These are phyloP conservation scores for Syncephalastrum monosporum DNA, from an alignment of 371 early-diverging fungal species.

Conservation along the genomic window DNA sequence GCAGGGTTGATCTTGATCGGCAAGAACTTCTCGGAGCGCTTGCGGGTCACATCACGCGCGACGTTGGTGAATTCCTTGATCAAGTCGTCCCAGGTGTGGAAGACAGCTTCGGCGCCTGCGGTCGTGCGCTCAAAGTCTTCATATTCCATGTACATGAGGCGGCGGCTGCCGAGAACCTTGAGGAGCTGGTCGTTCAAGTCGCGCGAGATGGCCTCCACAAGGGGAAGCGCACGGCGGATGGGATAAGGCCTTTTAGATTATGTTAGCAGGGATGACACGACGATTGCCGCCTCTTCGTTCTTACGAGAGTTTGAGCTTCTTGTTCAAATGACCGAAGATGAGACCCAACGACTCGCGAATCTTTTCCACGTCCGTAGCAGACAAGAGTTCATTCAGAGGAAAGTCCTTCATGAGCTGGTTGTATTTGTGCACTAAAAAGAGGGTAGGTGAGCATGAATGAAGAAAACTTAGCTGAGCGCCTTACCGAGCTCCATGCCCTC, in stretches of 20 bases:
- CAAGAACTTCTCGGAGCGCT: constrained; percentile 90
- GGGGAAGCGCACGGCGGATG: constrained; percentile 85
- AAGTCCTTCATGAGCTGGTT: constrained; percentile 98
- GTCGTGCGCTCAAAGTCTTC: constrained; percentile 81
- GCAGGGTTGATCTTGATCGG: constrained; percentile 92
- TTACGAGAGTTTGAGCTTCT: constrained; percentile 91
- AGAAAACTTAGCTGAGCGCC: not conserved
- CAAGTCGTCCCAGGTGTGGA: constrained; percentile 93
- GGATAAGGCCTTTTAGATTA: constrained; percentile 81
- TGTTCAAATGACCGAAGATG: constrained; percentile 94
- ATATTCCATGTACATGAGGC: constrained; percentile 93
- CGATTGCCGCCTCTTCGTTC: constrained; percentile 9
- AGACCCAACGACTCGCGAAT: constrained; percentile 75
- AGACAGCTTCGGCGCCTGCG: constrained; percentile 85
- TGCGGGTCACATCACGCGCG: constrained; percentile 94
- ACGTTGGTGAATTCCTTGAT: constrained; percentile 94
- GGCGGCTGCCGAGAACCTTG: constrained; percentile 83
- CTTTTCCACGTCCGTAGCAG: constrained; percentile 90
- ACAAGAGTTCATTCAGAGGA: constrained; percentile 92
- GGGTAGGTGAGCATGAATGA: not conserved
- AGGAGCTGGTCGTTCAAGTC: constrained; percentile 93
- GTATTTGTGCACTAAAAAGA: constrained; percentile 80
- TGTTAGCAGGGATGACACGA: not conserved
- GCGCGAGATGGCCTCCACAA: constrained; percentile 94
- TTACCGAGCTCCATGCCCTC: constrained; percentile 85